Evolutionary conservation across 208 protist species (phyloP).

Genomic region (Jaenimonas drosophilae): DNA sequence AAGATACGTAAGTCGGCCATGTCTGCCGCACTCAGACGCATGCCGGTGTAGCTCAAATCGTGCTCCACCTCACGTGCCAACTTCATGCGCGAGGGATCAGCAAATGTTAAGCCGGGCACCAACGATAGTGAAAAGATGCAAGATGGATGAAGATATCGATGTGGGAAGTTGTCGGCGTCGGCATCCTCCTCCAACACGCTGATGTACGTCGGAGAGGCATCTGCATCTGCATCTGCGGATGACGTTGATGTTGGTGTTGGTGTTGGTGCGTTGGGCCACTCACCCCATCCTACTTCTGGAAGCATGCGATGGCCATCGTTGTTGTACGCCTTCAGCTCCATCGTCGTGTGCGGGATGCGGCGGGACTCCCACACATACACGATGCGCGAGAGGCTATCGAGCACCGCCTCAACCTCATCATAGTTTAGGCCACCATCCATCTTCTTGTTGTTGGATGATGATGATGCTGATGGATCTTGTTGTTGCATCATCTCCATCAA

Average conservation of each 20-base stretch:
- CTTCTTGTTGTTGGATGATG: neutral
- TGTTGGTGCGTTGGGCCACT: no score
- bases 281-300: neutral
- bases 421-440: neutral
- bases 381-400: constrained; percentile 48
- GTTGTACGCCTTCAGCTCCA: constrained; percentile 14
- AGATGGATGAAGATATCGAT: constrained; percentile 69
- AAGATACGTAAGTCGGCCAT: constrained; percentile 52
- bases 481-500: constrained; percentile 1
- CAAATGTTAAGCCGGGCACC: constrained; percentile 29
- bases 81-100: constrained; percentile 35
- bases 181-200: neutral
- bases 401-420: constrained; percentile 21
- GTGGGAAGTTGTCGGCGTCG: constrained; percentile 72
- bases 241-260: no score
- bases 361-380: constrained; percentile 70
- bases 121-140: constrained; percentile 50
- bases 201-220: no score
- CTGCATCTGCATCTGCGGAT: neutral
- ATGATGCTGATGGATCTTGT: neutral
- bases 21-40: constrained; percentile 62
- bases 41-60: constrained; percentile 36
- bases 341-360: constrained; percentile 50
- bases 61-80: constrained; percentile 46
- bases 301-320: neutral